Evolutionary conservation across 163 green algal genomes (phyloP).

Genomic region (Scenedesmus sp.): DNA sequence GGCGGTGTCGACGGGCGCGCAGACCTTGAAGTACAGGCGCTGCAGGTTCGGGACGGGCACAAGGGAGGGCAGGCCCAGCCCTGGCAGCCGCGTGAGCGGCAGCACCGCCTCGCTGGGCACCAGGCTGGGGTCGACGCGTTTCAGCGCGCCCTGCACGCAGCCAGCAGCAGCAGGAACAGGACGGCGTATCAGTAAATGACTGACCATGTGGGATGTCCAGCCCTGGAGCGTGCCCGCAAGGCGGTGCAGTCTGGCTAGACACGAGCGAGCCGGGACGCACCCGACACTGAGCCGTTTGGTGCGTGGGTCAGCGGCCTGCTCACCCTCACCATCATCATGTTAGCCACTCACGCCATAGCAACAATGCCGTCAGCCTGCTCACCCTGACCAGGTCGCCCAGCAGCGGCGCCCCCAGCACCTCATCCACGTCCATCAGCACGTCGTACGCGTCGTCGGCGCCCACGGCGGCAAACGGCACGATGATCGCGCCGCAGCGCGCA

Average conservation of each 20-base stretch:
- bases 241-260: conserved; percentile 61
- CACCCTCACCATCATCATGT: not conserved
- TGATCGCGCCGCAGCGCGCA: conserved; percentile 71
- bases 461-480: conserved; percentile 78
- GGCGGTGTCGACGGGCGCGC: conserved; percentile 68
- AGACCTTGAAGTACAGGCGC: conserved; percentile 85
- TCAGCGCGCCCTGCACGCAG: conserved; percentile 28
- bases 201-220: conserved; percentile 71
- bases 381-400: conserved; percentile 56
- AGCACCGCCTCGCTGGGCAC: conserved; percentile 65
- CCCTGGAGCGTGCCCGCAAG: conserved; percentile 66
- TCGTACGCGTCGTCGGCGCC: conserved; percentile 82
- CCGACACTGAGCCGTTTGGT: no score
- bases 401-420: conserved; percentile 61
- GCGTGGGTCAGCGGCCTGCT: no score
- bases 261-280: no score
- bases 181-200: no score
- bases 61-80: conserved; percentile 64
- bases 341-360: not conserved
- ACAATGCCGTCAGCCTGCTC: not conserved
- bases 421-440: conserved; percentile 43
- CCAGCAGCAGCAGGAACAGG: conserved; percentile 47
- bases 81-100: conserved; percentile 70
- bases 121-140: conserved; percentile 50
- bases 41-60: conserved; percentile 80